Evolutionary conservation across 1,284 basidiomycete genomes (phyloP), one percentile per base, ranked within the genome.

Genomic region (Pseudozyma sp.): DNA sequence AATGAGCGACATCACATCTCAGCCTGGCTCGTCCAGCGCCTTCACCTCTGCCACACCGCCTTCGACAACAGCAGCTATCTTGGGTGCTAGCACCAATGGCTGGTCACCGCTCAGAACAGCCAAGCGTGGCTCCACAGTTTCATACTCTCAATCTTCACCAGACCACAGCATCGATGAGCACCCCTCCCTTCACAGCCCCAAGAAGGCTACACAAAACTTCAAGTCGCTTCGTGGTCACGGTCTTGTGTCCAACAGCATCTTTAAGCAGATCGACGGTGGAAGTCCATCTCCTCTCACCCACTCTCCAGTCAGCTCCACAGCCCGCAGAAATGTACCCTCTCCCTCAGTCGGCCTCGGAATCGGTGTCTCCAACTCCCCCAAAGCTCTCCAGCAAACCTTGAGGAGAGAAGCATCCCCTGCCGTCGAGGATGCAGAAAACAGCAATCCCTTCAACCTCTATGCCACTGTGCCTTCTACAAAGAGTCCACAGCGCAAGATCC

Each of bases 221-320:
- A 69, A 73, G 42, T 50, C 62, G 18, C 73, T 82, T 44, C 73
- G 78, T 35, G 63, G 50, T n/a, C 79, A 81, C 42, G 77, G 73
- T 5, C 70, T 81, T 25, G 81, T 82, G 21, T 76, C 71, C 55
- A 82, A 82, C 52, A 80, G 77, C 72, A 76, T 80, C 61, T 82
- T 82, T 38, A 73, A 77, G 45, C 60, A 70, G 31, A 45, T 61
- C 53, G 73, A 70, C 25, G 64, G 68, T 25, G 67, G 49, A 6
- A 65, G 65, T 36, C 60, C 59, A 19, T 18, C 34, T n/a, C 56
- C 63, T 2, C 49, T 54, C 45, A 39, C 65, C 36, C 55, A 56
- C 55, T 70, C 71, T 6, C 67, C 69, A 12, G 38, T 59, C 21
- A 40, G 43, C 21, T 62, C 71, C 1, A 35, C 65, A 10, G 39